Conservation (phyloP, 2,329 filamentous ascomycete genomes). For the Pyrenophora graminea region DNA sequence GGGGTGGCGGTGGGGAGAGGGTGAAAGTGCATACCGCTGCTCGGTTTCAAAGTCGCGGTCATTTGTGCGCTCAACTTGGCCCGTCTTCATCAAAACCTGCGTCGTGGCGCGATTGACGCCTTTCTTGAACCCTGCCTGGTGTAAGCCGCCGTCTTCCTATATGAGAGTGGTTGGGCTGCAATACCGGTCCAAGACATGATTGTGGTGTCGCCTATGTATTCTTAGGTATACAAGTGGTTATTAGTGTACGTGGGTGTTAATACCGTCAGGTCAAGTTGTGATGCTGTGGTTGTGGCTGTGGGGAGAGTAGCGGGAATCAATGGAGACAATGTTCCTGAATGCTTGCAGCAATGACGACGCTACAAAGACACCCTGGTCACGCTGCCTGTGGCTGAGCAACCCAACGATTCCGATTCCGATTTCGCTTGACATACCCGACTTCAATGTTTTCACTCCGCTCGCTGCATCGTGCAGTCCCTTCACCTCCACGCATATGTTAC, state of each 20-base stretch:
- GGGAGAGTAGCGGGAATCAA: conserved; percentile 8
- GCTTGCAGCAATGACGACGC: conserved; percentile 34
- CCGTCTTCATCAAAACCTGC: conserved; percentile 99
- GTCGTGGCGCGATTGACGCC: conserved; percentile 98
- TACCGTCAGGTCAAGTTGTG: background rate
- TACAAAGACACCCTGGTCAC: conserved; percentile 14
- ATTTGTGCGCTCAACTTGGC: conserved; percentile 97
- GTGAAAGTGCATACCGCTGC: conserved; percentile 65
- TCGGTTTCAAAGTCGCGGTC: conserved; percentile 99
- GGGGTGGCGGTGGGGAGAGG: conserved; percentile 7
- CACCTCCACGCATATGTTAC: conserved; percentile 9
- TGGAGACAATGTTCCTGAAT: conserved; percentile 15
- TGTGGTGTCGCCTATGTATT: conserved; percentile 18
- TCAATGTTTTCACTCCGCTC: conserved; percentile 29
- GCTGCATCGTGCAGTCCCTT: conserved; percentile 24
- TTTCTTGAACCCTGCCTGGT: conserved; percentile 75
- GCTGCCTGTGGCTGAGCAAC: conserved; percentile 20
- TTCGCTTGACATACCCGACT: conserved; percentile 8
- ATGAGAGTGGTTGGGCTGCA: conserved; percentile 18
- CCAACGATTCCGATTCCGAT: conserved; percentile 1
- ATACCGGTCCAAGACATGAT: conserved; percentile 63
- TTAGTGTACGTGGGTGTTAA: background rate
- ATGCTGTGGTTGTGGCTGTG: conserved; percentile 1
- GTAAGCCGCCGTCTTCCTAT: conserved; percentile 26
- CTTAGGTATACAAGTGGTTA: background rate